These are phyloP conservation scores for Chytridium lagenaria DNA, from an alignment of 371 early-diverging fungal species.

Conservation along the genomic window DNA sequence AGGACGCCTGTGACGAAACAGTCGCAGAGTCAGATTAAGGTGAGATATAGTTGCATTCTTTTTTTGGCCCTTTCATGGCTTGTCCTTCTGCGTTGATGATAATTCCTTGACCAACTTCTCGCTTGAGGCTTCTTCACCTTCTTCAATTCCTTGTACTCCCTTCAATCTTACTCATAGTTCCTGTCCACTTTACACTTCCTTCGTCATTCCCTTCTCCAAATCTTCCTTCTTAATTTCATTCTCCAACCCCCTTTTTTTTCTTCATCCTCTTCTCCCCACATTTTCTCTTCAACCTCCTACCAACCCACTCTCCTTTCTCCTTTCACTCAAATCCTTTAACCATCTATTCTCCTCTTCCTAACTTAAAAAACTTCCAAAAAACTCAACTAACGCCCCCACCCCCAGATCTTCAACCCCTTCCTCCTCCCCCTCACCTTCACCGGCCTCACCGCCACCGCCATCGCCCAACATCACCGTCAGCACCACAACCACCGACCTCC, in stretches of 20 bases:
- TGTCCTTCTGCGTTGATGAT: too few relatives aligned
- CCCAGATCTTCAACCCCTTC: conserved; percentile 19
- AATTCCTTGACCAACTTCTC: too few relatives aligned
- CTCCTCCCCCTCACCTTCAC: conserved; percentile 21
- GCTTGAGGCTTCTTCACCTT: too few relatives aligned
- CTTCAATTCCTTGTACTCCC: too few relatives aligned
- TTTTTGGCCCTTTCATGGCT: too few relatives aligned
- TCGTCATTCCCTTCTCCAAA: too few relatives aligned
- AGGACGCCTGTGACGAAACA: conserved; percentile 1
- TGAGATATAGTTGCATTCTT: not conserved
- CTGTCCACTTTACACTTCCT: too few relatives aligned
- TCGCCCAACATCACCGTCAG: conserved; percentile 10
- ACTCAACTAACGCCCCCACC: not conserved
- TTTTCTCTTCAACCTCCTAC: too few relatives aligned
- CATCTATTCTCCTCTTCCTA: not conserved
- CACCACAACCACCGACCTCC: not conserved
- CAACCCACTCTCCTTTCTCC: too few relatives aligned
- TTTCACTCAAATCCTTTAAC: not conserved
- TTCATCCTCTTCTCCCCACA: not conserved
- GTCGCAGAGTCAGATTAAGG: conserved; percentile 10
- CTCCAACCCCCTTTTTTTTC: too few relatives aligned
- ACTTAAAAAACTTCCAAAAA: not conserved
- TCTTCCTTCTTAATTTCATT: too few relatives aligned
- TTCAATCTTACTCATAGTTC: too few relatives aligned
- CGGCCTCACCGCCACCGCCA: conserved; percentile 15